Conservation (phyloP, 2,329 filamentous ascomycete species). For the Fusarium denticulatum region DNA sequence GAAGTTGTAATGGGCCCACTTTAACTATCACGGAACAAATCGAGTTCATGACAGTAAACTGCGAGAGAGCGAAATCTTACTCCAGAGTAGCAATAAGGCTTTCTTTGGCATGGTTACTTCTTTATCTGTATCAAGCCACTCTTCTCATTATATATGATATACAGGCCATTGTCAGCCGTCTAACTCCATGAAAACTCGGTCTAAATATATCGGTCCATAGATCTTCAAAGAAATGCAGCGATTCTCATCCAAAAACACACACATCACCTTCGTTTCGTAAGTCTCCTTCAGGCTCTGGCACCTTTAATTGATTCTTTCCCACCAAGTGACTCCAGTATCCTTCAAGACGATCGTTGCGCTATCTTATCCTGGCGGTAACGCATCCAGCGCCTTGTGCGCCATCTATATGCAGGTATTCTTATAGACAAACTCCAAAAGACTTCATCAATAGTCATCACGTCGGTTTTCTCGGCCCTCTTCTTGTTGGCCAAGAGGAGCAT, state of each 20-base stretch:
- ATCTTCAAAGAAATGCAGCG: conserved; percentile 14
- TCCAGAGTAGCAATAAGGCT: not conserved
- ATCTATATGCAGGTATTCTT: conserved; percentile 53
- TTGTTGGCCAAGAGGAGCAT: conserved; percentile 54
- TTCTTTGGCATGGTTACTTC: not conserved
- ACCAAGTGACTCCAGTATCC: conserved; percentile 21
- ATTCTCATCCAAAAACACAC: conserved; percentile 19
- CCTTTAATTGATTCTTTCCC: conserved; percentile 6
- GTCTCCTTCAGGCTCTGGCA: not conserved
- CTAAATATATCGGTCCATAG: conserved; percentile 32
- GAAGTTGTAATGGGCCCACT: conserved; percentile 21
- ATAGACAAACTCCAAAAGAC: conserved; percentile 38
- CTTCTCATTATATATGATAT: conserved; percentile 28
- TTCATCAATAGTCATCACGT: conserved; percentile 41
- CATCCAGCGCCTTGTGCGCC: conserved; percentile 37
- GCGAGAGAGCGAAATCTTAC: not conserved
- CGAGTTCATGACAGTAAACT: not conserved
- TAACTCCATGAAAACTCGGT: conserved; percentile 33
- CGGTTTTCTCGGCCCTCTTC: conserved; percentile 50
- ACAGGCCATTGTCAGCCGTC: conserved; percentile 22
- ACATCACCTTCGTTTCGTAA: conserved; percentile 24
- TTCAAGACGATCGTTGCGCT: conserved; percentile 6
- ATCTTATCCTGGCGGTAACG: conserved; percentile 31
- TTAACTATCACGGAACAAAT: not conserved
- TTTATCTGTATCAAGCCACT: conserved; percentile 2